Base-by-base conservation (phyloP, 495 filamentous ascomycete species). In the Durotheca rogersii region DNA sequence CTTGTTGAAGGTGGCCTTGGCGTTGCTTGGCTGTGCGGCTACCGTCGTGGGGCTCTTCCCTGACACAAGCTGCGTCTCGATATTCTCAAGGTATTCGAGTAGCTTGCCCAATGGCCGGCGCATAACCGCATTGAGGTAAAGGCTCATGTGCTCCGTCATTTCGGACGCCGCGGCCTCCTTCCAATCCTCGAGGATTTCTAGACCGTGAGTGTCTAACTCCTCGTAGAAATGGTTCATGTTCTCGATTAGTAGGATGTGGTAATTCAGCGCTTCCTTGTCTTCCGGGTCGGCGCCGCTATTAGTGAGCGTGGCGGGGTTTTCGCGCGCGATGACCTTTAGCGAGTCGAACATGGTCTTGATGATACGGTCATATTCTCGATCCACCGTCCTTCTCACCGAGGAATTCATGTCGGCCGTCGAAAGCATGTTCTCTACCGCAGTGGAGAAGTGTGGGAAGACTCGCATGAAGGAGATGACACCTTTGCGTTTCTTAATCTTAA, bases 171-270 rank as follows among this genome's bases (percentile, higher is more conserved):
- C 92, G 20, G 82, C 81, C 40, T 82, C 80, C 58, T 79, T 81
- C 88, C 90, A 96, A 51, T 87, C 83, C 51, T 85, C 81, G 5
- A 97, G 75, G 10, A 95, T 81, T 1, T 84, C 77, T 44, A 91
- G 82, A 12, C 73, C 72, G 30, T 82, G 78, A n/a, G 84, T 74
- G 53, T 93, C 87, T 7, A 95, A 84, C 64, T 96, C 92, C 58
- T 96, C 90, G 7, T 91, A 73, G 67, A 92, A 96, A 65, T 96
- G 90, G 65, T 96, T 93, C 92, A 96, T 96, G 65, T 97, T 97
- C 67, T 97, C 92, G 51, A 97, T 96, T 23, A 97, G 79, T 38
- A 96, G 79, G 59, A 97, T 95, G 65, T 96, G 90, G 70, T 95
- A 95, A 65, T 97, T 96, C 15, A 97, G 77, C 11, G 87, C 84